These are phyloP conservation scores for Pichia sp. DNA, from an alignment of 1,139 yeast species.

Conservation along the genomic window DNA sequence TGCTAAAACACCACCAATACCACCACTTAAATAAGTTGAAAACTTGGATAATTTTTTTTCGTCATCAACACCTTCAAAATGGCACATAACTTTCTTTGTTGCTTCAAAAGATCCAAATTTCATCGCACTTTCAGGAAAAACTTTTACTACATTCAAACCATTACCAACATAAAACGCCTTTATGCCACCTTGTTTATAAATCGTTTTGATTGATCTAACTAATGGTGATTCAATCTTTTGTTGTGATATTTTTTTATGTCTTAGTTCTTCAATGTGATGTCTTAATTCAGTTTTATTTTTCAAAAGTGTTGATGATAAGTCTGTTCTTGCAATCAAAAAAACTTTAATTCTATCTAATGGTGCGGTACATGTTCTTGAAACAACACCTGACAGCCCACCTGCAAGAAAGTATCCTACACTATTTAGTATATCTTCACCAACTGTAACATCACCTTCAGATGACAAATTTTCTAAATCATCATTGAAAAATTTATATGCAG, in stretches of 20 bases:
- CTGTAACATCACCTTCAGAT: conserved; percentile 87
- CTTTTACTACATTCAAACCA: conserved; percentile 88
- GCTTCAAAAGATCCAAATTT: conserved; percentile 94
- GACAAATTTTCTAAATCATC: conserved; percentile 74
- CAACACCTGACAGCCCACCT: conserved; percentile 93
- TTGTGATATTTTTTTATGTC: conserved; percentile 28
- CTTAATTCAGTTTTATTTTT: conserved; percentile 48
- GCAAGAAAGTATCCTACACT: conserved; percentile 90
- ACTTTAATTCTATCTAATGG: conserved; percentile 95
- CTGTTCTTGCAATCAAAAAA: conserved; percentile 86
- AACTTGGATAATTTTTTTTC: conserved; percentile 64
- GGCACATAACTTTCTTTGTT: conserved; percentile 69
- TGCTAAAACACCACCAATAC: conserved; percentile 89
- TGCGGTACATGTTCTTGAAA: conserved; percentile 95
- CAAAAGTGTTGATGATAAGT: conserved; percentile 60
- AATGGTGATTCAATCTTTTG: conserved; percentile 57
- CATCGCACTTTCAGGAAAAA: conserved; percentile 96
- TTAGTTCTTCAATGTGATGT: conserved; percentile 33
- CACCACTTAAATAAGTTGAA: conserved; percentile 89
- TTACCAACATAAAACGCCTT: conserved; percentile 89
- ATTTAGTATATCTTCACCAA: conserved; percentile 68
- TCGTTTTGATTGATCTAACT: conserved; percentile 69
- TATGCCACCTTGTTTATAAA: conserved; percentile 86
- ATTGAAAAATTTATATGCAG: conserved; percentile 75
- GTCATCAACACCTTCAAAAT: conserved; percentile 70